Evolutionary conservation across 2,329 filamentous ascomycete species (phyloP).

Genomic region (Venturia nashicola): DNA sequence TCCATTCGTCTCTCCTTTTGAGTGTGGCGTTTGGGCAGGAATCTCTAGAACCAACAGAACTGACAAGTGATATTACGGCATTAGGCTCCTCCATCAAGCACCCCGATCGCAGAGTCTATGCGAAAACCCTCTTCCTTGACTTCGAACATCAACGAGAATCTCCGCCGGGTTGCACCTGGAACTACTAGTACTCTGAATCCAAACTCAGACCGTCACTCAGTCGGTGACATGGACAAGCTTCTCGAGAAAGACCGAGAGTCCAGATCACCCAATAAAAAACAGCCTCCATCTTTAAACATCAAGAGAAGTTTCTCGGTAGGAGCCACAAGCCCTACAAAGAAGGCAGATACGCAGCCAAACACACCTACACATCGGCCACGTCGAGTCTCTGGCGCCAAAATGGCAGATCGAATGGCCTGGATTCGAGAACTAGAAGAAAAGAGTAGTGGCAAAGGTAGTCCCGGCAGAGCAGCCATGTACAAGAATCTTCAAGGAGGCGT

Average conservation of each 20-base stretch:
- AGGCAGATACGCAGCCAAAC: neutral
- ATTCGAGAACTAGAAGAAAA: slow-evolving; percentile 4
- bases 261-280: neutral
- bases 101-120: neutral
- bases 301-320: neutral
- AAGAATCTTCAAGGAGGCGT: slow-evolving; percentile 10
- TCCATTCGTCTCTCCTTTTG: neutral
- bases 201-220: neutral
- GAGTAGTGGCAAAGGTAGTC: neutral
- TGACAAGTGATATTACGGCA: neutral
- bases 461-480: slow-evolving; percentile 1
- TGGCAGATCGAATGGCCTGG: slow-evolving; percentile 8
- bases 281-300: neutral
- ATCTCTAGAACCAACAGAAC: neutral
- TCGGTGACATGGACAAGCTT: slow-evolving; percentile 1
- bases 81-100: neutral
- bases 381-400: neutral
- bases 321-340: slow-evolving; percentile 3
- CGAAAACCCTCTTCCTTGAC: neutral
- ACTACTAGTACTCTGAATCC: neutral
- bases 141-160: neutral
- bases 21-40: neutral
- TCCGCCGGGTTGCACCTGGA: neutral
- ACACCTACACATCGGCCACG: neutral
- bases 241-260: neutral